Percentiles rank a stretch among this genome's conserved stretches.
These are phyloP conservation scores for Tylopilus sp. DNA, from an alignment of 1,284 basidiomycete species.

Conservation along the genomic window DNA sequence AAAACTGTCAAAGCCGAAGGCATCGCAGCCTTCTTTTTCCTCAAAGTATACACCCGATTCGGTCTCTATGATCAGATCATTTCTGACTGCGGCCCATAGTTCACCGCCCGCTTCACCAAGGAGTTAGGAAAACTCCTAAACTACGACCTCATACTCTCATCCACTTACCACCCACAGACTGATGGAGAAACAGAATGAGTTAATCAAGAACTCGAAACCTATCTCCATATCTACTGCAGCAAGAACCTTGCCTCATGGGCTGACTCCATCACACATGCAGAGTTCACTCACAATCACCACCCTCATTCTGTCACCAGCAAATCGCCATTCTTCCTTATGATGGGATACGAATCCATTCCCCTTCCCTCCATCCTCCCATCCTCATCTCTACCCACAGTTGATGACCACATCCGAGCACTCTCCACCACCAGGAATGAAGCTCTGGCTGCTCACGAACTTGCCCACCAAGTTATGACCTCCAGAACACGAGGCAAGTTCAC, in stretches of 20 bases:
- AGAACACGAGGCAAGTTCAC: background rate
- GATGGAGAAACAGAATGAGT: slow-evolving; percentile 3
- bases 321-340: slow-evolving; percentile 7
- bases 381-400: too few species aligned
- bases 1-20: too few species aligned
- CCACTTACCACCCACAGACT: background rate
- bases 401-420: too few species aligned
- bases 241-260: background rate
- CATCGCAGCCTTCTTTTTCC: too few species aligned
- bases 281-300: slow-evolving; percentile 4
- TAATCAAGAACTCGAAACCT: slow-evolving; percentile 6
- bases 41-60: background rate
- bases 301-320: background rate
- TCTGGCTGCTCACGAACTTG: background rate
- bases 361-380: too few species aligned
- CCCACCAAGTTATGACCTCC: background rate
- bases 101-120: slow-evolving; percentile 8
- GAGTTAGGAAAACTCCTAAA: background rate
- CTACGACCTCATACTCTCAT: background rate
- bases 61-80: slow-evolving; percentile 25
- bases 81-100: slow-evolving; percentile 24
- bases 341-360: background rate
- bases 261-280: fast-evolving
- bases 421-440: background rate
- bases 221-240: slow-evolving; percentile 3